Conservation (phyloP, 805 yeast genomes). For the Hanseniaspora clermontiae region DNA sequence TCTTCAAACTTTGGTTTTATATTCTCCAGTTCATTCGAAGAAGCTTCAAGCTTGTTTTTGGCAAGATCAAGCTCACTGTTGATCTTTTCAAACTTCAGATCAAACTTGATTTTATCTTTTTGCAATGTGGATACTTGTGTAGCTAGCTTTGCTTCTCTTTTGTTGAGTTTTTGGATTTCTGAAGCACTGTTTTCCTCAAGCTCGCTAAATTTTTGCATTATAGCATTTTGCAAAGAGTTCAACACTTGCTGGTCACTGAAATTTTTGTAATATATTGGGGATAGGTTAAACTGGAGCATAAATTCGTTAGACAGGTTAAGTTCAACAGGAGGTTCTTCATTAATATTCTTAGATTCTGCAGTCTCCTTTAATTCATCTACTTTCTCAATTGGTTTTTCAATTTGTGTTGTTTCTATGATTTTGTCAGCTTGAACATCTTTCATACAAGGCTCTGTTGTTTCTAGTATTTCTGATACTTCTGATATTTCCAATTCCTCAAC, state of each 20-base stretch:
- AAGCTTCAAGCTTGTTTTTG: slow-evolving; percentile 20
- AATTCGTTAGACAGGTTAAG: neutral
- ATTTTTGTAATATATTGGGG: neutral
- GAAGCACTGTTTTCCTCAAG: slow-evolving; percentile 49
- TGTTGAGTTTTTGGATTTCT: slow-evolving; percentile 65
- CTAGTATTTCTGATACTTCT: neutral
- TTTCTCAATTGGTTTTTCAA: neutral
- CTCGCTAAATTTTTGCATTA: slow-evolving; percentile 28
- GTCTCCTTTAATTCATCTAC: neutral
- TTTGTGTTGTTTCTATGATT: neutral
- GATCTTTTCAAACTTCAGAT: slow-evolving; percentile 24
- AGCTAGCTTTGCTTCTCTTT: slow-evolving; percentile 55
- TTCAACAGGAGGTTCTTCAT: neutral
- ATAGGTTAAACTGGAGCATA: neutral
- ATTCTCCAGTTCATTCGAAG: slow-evolving; percentile 21
- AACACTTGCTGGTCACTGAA: neutral
- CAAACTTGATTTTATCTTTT: slow-evolving; percentile 32
- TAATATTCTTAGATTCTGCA: neutral
- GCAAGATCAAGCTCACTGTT: slow-evolving; percentile 15
- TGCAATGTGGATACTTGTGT: slow-evolving; percentile 55
- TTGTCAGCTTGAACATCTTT: neutral
- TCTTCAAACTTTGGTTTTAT: slow-evolving; percentile 17
- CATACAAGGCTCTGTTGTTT: neutral
- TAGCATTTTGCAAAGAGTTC: slow-evolving; percentile 15
- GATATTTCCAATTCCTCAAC: too few species aligned